Evolutionary conservation across 495 filamentous ascomycete genomes (phyloP), one percentile per base, ranked within the genome.

Genomic region (Talaromyces proteolyticus): DNA sequence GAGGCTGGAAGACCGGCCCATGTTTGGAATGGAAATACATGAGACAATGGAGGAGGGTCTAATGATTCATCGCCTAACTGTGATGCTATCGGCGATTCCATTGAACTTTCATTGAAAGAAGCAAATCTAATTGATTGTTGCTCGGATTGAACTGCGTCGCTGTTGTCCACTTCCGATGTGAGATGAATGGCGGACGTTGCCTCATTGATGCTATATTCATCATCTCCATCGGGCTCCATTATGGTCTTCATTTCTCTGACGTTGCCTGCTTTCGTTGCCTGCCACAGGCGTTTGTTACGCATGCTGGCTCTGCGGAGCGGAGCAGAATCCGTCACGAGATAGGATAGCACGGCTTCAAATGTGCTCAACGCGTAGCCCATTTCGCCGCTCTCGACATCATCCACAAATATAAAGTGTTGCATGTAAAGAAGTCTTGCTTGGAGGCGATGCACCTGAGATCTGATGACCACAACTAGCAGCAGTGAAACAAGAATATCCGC

Each of bases 291-390:
- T 59, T 84, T 84, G 61, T 99, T 99, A 12, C 88, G 76, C 42
- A 80, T 76, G 64, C 94, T 99, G 10, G 91, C 87, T 58, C 82
- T 84, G 49, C 89, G 80, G 29, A 99, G 66, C 18, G 81, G 87
- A 17, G 82, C 85, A 0, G 91, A 90, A 55, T 95, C 91, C 21
- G 82, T 82, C 18, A 85, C 78, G 16, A 99, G 78, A 66, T 99
- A 96, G 7, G 90, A 87, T 11, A 99, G 69, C 4, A 99, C 94
- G 0, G 89, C 94, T 67, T 99, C 94, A 44, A 96, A 87, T 0
- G 94, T 99, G 61, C 92, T 97, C 25, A 99, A 70, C 5, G 95
- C 90, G 68, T 99, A 99, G 20, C 94, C 94, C 73, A 91, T 87
- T 69, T 99, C 94, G 25, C 94, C 94, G 59, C 83, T 92, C 49